Evolutionary conservation across 2,329 filamentous ascomycete genomes (phyloP).

Genomic region (Diaporthe ilicicola): DNA sequence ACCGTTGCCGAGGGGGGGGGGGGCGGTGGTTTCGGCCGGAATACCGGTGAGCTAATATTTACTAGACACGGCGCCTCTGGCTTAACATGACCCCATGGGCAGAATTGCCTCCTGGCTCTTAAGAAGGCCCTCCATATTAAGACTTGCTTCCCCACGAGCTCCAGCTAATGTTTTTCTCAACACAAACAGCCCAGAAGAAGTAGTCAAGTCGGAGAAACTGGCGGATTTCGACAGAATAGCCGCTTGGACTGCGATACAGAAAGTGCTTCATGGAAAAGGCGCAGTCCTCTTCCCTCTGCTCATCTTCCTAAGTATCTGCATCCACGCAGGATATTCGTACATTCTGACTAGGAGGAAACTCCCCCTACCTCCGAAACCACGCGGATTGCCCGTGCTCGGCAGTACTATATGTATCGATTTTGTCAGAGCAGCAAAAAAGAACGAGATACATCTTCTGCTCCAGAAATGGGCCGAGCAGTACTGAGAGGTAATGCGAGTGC

Average conservation of each 20-base stretch:
- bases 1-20: neutral
- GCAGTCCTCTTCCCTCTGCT: neutral
- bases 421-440: slow-evolving; percentile 3
- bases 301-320: neutral
- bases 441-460: neutral
- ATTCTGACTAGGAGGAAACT: neutral
- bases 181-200: neutral
- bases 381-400: neutral
- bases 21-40: neutral
- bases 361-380: neutral
- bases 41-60: neutral
- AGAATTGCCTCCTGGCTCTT: neutral
- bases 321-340: neutral
- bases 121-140: neutral
- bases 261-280: neutral
- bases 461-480: slow-evolving; percentile 1
- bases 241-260: neutral
- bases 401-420: slow-evolving; percentile 1
- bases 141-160: neutral
- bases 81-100: neutral
- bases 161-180: too few relatives aligned
- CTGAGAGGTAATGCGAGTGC: neutral
- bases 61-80: neutral
- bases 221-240: neutral
- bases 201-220: neutral